Percentiles rank a stretch among this genome's conserved stretches.
phyloP scores from a whole-genome alignment of 2,329 filamentous ascomycete species.

The Beauveria medogensis region DNA sequence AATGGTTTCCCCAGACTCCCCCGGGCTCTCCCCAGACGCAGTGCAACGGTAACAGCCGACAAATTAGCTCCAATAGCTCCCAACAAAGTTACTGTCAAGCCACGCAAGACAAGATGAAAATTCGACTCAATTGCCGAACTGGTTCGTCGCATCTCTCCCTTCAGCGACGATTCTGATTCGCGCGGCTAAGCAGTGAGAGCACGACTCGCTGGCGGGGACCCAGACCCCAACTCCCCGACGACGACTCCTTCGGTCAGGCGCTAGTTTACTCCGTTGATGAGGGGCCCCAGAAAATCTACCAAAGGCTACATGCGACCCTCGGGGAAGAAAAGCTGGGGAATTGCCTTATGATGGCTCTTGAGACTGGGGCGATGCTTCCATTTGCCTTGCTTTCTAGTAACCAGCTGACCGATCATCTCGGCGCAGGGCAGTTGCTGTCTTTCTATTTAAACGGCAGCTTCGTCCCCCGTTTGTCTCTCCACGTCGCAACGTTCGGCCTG shows the following conservation, averaged over 20 bases:
- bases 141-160: background rate
- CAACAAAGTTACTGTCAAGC: background rate
- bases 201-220: background rate
- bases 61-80: background rate
- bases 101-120: background rate
- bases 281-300: background rate
- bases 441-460: constrained; percentile 1
- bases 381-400: background rate
- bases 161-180: background rate
- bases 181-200: background rate
- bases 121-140: background rate
- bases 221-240: background rate
- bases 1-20: background rate
- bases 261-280: background rate
- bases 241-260: background rate
- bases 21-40: background rate
- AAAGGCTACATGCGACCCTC: background rate
- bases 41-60: background rate
- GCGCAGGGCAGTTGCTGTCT: background rate
- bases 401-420: background rate
- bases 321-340: constrained; percentile 7
- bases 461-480: background rate
- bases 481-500: background rate
- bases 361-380: background rate
- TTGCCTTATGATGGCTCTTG: background rate